phyloP scores from a whole-genome alignment of 2,329 filamentous ascomycete genomes.

The Aschersonia sp. region DNA sequence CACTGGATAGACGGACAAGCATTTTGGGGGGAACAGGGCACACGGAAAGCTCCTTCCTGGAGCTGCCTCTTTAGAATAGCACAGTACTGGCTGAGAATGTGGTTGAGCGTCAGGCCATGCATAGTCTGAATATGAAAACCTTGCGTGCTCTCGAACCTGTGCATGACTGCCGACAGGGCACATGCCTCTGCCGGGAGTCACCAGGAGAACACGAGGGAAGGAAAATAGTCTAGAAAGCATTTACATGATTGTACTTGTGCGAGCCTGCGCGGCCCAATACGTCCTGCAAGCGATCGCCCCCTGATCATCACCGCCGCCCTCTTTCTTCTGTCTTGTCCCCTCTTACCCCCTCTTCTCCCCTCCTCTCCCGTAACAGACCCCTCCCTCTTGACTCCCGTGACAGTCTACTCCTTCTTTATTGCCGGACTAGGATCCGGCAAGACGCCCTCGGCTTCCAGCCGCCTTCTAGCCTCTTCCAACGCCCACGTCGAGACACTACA shows the following conservation, averaged over 20 bases:
- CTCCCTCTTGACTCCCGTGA: background rate
- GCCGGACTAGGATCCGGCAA: slow-evolving; percentile 54
- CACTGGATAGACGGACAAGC: too few relatives aligned
- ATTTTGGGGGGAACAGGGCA: too few relatives aligned
- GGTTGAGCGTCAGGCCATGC: background rate
- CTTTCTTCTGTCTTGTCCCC: background rate
- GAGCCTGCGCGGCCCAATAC: background rate
- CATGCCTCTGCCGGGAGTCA: too few relatives aligned
- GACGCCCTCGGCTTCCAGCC: slow-evolving; percentile 92
- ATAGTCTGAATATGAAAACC: background rate
- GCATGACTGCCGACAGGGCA: background rate
- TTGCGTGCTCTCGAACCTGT: background rate
- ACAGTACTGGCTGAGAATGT: too few relatives aligned
- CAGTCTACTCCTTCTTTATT: slow-evolving; percentile 29
- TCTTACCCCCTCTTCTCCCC: too few relatives aligned
- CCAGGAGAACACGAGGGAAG: too few relatives aligned
- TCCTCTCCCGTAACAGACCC: background rate
- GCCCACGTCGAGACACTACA: slow-evolving; percentile 97
- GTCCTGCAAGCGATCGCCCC: background rate
- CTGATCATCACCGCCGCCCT: background rate
- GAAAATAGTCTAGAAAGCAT: background rate
- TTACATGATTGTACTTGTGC: too few relatives aligned
- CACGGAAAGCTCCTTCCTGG: too few relatives aligned
- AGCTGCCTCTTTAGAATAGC: too few relatives aligned
- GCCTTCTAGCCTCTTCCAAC: slow-evolving; percentile 85